Percentiles rank a stretch among this genome's conserved stretches.
Evolutionary conservation across 768 basidiomycete species (phyloP).

Genomic region (Pleurotus eryngii): DNA sequence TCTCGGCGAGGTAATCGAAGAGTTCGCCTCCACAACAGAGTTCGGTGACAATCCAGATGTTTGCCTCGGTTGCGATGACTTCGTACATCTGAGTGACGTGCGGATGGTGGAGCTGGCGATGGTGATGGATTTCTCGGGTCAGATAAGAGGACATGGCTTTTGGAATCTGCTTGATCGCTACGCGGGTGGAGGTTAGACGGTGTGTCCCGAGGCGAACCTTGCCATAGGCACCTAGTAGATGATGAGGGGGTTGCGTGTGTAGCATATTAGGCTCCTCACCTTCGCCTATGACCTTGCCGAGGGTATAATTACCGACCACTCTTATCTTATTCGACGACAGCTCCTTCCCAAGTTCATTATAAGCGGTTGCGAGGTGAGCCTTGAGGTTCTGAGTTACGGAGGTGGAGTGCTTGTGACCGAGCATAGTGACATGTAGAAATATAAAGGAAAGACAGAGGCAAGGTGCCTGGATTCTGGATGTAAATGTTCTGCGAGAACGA

Average conservation of each 20-base stretch:
- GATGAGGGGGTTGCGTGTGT: background rate
- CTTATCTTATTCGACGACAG: slow-evolving; percentile 87
- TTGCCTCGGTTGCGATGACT: slow-evolving; percentile 93
- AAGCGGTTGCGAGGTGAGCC: slow-evolving; percentile 89
- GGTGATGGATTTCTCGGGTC: slow-evolving; percentile 97
- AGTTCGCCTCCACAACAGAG: slow-evolving; percentile 96
- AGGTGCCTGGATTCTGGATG: slow-evolving; percentile 4
- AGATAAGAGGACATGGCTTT: slow-evolving; percentile 88
- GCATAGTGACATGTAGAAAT: slow-evolving; percentile 25
- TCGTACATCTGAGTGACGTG: slow-evolving; percentile 96
- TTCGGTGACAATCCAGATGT: slow-evolving; percentile 97
- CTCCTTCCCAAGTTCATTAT: slow-evolving; percentile 96
- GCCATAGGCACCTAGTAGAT: slow-evolving; percentile 78
- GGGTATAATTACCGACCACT: slow-evolving; percentile 92
- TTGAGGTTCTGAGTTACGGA: slow-evolving; percentile 75
- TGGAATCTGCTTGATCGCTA: slow-evolving; percentile 97
- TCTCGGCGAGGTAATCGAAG: slow-evolving; percentile 97
- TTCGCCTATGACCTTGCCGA: slow-evolving; percentile 94
- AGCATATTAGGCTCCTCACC: slow-evolving; percentile 44
- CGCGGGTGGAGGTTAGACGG: slow-evolving; percentile 84
- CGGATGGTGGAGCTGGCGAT: slow-evolving; percentile 94
- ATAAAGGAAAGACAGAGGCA: slow-evolving; percentile 14
- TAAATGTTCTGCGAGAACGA: too few relatives aligned
- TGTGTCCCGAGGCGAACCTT: slow-evolving; percentile 95
- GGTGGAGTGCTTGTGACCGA: slow-evolving; percentile 57